Conservation (phyloP, 2,329 filamentous ascomycete species). For the Echinosphaeria canescens region DNA sequence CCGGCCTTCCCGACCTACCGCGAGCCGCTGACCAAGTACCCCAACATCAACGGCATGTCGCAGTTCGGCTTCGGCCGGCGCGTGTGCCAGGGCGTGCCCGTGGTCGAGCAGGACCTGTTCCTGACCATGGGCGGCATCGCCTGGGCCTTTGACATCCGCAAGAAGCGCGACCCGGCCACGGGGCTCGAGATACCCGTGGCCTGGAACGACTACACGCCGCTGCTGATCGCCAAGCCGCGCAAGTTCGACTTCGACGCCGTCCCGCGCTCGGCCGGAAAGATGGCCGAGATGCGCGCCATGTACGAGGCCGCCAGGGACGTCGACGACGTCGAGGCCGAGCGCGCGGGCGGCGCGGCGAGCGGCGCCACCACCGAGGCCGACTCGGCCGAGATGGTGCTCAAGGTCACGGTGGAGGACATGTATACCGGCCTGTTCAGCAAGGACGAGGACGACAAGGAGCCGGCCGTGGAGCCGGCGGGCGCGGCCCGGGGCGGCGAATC, state of each 20-base stretch:
- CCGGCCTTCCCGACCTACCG: conserved; percentile 8
- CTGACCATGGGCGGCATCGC: conserved; percentile 8
- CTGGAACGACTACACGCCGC: conserved; percentile 19
- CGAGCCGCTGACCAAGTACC: conserved; percentile 8
- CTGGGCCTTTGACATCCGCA: conserved; percentile 8
- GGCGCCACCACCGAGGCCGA: no score
- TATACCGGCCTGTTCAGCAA: neutral
- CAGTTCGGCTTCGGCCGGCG: conserved; percentile 23
- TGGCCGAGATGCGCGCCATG: conserved; percentile 11
- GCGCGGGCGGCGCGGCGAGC: no score
- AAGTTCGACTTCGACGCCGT: conserved; percentile 15
- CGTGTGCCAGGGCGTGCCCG: conserved; percentile 12
- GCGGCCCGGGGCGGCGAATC: no score
- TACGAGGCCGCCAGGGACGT: conserved; percentile 6
- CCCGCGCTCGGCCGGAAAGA: conserved; percentile 8
- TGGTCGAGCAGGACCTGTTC: conserved; percentile 9
- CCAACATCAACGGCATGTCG: conserved; percentile 11
- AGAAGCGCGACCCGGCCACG: conserved; percentile 8
- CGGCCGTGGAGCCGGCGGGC: no score
- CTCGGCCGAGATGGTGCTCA: conserved; percentile 2
- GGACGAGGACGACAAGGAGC: neutral
- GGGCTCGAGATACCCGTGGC: conserved; percentile 13
- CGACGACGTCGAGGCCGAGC: conserved; percentile 2
- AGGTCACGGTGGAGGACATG: conserved; percentile 1
- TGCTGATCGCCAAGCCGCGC: conserved; percentile 19